Conservation (phyloP, 2,329 filamentous ascomycete species). For the Pestalotiopsis sp. region DNA sequence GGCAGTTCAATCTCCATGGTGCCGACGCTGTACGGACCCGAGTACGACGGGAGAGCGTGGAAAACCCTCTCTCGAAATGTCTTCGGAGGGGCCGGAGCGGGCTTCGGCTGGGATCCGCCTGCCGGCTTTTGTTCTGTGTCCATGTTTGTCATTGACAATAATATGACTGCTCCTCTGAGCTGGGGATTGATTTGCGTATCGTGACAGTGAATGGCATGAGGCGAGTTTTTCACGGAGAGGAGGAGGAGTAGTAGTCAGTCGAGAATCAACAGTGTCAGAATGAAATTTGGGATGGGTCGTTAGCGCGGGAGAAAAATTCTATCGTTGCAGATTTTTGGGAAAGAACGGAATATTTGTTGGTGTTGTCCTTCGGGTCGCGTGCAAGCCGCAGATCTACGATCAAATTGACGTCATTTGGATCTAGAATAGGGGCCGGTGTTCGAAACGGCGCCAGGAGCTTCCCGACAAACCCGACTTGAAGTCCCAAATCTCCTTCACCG, state of each 20-base stretch:
- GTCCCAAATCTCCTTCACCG: not conserved
- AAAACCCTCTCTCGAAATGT: constrained; percentile 39
- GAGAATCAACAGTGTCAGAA: not conserved
- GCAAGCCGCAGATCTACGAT: not conserved
- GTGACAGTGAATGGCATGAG: not conserved
- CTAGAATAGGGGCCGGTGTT: not conserved
- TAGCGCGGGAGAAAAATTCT: not conserved
- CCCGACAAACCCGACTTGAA: not conserved
- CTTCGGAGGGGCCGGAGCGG: constrained; percentile 18
- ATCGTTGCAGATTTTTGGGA: not conserved
- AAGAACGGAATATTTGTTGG: not conserved
- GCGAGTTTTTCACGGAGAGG: not conserved
- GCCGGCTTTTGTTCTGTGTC: not conserved
- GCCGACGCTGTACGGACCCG: constrained; percentile 69
- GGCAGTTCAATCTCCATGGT: constrained; percentile 70
- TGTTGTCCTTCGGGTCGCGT: not conserved
- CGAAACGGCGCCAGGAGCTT: not conserved
- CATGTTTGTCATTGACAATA: not conserved
- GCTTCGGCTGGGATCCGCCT: not conserved
- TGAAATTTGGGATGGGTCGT: not conserved
- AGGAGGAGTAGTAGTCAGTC: not conserved
- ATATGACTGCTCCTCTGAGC: not conserved
- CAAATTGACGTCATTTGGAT: constrained; percentile 5
- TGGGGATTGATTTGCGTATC: not conserved
- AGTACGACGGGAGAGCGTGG: constrained; percentile 59